These are phyloP conservation scores for Solanum phureja DNA, from an alignment of 257 asterid species.

Conservation along the genomic window DNA sequence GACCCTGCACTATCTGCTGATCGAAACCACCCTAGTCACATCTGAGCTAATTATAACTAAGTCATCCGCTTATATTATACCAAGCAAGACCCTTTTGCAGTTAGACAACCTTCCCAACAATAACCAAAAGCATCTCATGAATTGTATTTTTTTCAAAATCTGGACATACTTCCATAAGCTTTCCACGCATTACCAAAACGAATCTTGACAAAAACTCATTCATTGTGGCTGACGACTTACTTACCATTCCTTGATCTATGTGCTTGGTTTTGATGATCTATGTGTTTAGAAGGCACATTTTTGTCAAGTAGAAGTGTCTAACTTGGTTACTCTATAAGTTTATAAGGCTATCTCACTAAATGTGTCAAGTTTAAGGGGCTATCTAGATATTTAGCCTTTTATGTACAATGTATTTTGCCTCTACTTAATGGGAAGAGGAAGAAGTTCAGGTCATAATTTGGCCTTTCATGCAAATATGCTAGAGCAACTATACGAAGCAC, in stretches of 20 bases:
- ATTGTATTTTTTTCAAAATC: too few species aligned
- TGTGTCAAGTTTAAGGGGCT: not conserved
- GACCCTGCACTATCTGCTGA: too few species aligned
- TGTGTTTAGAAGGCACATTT: not conserved
- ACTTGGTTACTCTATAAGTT: not conserved
- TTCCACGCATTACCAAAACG: not conserved
- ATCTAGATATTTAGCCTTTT: not conserved
- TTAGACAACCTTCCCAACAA: not conserved
- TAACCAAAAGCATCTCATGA: not conserved
- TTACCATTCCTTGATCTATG: not conserved
- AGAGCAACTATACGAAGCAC: not conserved
- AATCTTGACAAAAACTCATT: not conserved
- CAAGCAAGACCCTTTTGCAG: too few species aligned
- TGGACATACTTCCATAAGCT: not conserved
- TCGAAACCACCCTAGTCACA: too few species aligned
- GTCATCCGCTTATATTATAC: too few species aligned
- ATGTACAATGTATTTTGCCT: not conserved
- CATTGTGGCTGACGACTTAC: not conserved
- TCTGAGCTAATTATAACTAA: too few species aligned
- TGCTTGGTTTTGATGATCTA: not conserved
- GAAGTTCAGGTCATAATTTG: not conserved
- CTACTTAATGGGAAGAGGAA: not conserved
- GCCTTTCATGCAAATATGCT: not conserved
- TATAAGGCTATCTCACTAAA: not conserved
- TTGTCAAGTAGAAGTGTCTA: not conserved